A percentile compares a stretch with the other conserved stretches of the same genome.
phyloP scores from a whole-genome alignment of 73 alveolate genomes.

The Urostyla sp. region DNA sequence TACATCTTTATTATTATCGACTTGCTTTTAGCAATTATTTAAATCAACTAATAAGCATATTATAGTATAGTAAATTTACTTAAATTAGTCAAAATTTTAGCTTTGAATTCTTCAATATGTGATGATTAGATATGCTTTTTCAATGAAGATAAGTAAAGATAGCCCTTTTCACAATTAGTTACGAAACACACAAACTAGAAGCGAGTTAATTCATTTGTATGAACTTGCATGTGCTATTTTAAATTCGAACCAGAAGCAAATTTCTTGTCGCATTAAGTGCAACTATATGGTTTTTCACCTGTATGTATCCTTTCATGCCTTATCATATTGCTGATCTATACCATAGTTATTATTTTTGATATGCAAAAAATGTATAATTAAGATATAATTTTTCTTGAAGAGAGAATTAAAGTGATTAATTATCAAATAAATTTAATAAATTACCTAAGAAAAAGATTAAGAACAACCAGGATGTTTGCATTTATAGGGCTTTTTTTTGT shows the following conservation, averaged over 20 bases:
- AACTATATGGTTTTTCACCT: constrained; percentile 63
- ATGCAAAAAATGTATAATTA: not conserved
- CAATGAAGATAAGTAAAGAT: not conserved
- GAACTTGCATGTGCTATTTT: constrained; percentile 65
- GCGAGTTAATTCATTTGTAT: constrained; percentile 44
- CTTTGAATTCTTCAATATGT: not conserved
- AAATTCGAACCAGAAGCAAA: constrained; percentile 72
- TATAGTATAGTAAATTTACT: not conserved
- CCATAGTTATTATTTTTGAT: not conserved
- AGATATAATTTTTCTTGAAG: not conserved
- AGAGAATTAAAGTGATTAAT: not conserved
- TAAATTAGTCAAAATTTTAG: not conserved
- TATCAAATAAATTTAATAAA: not conserved
- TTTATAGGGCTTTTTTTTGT: constrained; percentile 64
- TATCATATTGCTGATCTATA: constrained; percentile 58
- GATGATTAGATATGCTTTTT: constrained; percentile 20
- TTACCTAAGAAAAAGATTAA: constrained; percentile 54
- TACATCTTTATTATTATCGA: not conserved
- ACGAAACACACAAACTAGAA: constrained; percentile 19
- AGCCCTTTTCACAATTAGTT: constrained; percentile 21
- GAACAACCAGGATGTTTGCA: constrained; percentile 55
- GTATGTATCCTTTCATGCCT: constrained; percentile 72
- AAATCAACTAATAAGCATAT: not conserved
- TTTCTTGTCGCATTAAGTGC: constrained; percentile 54
- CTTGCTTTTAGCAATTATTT: constrained; percentile 14